These are phyloP conservation scores for Polyrhizophydium stewartii DNA, from an alignment of 371 early-diverging fungal species.

Conservation along the genomic window DNA sequence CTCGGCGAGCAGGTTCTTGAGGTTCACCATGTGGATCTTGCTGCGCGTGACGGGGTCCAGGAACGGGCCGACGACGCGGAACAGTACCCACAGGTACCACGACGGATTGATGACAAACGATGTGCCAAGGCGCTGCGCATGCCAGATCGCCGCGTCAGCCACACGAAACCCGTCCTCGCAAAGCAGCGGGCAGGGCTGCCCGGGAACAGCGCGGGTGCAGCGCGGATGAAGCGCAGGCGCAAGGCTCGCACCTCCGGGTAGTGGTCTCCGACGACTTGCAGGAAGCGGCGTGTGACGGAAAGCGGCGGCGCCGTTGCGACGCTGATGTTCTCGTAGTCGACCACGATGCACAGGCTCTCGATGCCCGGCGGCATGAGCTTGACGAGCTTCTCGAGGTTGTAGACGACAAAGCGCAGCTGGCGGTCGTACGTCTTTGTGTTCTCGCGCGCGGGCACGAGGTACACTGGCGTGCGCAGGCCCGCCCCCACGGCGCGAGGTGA, in stretches of 20 bases:
- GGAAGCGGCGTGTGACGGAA: slow-evolving; percentile 67
- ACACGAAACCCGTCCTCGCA: too few relatives aligned
- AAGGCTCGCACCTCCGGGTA: slow-evolving; percentile 68
- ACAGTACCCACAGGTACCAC: slow-evolving; percentile 76
- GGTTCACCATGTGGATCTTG: slow-evolving; percentile 81
- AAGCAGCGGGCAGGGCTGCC: too few relatives aligned
- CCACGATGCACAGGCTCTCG: slow-evolving; percentile 65
- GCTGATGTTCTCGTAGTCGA: slow-evolving; percentile 74
- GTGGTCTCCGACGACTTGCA: slow-evolving; percentile 73
- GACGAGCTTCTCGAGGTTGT: slow-evolving; percentile 57
- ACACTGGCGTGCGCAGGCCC: slow-evolving; percentile 31
- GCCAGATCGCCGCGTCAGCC: too few relatives aligned
- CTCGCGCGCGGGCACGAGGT: slow-evolving; percentile 32
- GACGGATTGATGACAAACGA: slow-evolving; percentile 50
- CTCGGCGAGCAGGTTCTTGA: slow-evolving; percentile 27
- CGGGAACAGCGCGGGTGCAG: too few relatives aligned
- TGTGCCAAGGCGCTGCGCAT: slow-evolving; percentile 1
- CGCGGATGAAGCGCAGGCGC: too few relatives aligned
- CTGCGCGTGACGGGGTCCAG: slow-evolving; percentile 86
- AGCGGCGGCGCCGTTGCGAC: slow-evolving; percentile 67
- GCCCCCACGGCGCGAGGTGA: slow-evolving; percentile 7
- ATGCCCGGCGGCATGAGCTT: slow-evolving; percentile 30
- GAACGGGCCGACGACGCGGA: slow-evolving; percentile 77
- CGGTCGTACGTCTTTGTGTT: slow-evolving; percentile 75
- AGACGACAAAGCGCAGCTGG: slow-evolving; percentile 76